These are phyloP conservation scores for Crataegus laevigata DNA, from an alignment of 306 rosid species.

Conservation along the genomic window DNA sequence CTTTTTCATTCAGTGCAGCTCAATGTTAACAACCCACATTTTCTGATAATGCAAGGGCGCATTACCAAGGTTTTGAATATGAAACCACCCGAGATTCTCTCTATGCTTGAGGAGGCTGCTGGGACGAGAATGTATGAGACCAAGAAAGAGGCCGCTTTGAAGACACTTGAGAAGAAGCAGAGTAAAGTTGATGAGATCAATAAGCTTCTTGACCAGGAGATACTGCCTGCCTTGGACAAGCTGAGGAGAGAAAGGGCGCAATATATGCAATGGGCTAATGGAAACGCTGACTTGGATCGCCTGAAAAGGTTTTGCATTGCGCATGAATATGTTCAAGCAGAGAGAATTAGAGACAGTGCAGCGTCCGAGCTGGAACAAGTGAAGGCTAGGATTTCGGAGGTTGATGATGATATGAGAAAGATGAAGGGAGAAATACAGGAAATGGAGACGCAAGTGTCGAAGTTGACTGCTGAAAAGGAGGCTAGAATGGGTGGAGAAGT, in stretches of 20 bases:
- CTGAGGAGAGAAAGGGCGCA: slow-evolving; percentile 86
- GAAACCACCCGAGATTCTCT: slow-evolving; percentile 93
- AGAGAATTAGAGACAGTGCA: slow-evolving; percentile 70
- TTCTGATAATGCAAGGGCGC: slow-evolving; percentile 97
- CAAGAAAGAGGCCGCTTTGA: slow-evolving; percentile 92
- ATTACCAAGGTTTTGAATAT: slow-evolving; percentile 95
- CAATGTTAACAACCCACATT: slow-evolving; percentile 94
- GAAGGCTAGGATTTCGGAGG: slow-evolving; percentile 57
- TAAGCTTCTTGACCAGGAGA: slow-evolving; percentile 93
- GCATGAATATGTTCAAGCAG: slow-evolving; percentile 68
- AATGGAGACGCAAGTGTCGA: slow-evolving; percentile 59
- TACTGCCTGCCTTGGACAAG: slow-evolving; percentile 94
- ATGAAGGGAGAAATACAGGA: slow-evolving; percentile 52
- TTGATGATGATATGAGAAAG: slow-evolving; percentile 40
- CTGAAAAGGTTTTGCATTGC: slow-evolving; percentile 84
- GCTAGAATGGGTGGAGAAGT: slow-evolving; percentile 90
- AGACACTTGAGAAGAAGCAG: slow-evolving; percentile 98
- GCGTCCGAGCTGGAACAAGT: slow-evolving; percentile 63
- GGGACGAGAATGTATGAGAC: slow-evolving; percentile 99
- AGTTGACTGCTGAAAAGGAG: slow-evolving; percentile 74
- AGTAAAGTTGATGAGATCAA: slow-evolving; percentile 93
- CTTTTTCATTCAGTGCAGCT: slow-evolving; percentile 98
- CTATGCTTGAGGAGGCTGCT: slow-evolving; percentile 99
- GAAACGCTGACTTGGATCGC: slow-evolving; percentile 88
- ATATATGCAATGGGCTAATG: slow-evolving; percentile 98